These are phyloP conservation scores for Solanum arcanum DNA, from an alignment of 257 asterid species.

Conservation along the genomic window DNA sequence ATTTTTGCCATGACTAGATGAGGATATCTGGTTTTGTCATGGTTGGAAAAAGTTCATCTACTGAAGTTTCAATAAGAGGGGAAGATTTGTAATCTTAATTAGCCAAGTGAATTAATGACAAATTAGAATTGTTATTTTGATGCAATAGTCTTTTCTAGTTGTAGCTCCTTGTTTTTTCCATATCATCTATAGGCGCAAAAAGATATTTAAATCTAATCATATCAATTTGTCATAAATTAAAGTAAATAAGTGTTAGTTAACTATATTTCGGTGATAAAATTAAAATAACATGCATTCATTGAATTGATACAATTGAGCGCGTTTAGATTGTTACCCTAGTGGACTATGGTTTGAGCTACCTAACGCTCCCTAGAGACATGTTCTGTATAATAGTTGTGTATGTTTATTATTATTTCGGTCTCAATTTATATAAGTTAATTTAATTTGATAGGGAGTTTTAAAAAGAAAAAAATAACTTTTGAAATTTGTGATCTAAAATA, in stretches of 20 bases:
- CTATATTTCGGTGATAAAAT: neutral
- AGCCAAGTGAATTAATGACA: neutral
- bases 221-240: neutral
- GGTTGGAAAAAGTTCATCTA: neutral
- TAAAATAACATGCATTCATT: neutral
- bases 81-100: neutral
- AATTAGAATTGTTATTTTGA: neutral
- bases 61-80: neutral
- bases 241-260: neutral
- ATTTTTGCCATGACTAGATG: slow-evolving; percentile 17
- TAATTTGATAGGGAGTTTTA: too few species aligned
- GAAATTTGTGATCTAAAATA: too few species aligned
- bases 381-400: neutral
- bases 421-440: too few species aligned
- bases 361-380: neutral
- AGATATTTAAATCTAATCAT: neutral
- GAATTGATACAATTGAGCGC: neutral
- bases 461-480: too few species aligned
- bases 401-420: neutral
- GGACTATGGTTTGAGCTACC: neutral
- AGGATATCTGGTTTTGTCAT: neutral
- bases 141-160: neutral
- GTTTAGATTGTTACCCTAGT: neutral
- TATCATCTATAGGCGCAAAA: neutral
- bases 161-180: neutral